Percentiles rank a stretch among this genome's conserved stretches.
These are phyloP conservation scores for Annulohypoxylon moriforme DNA, from an alignment of 495 filamentous ascomycete genomes.

Conservation along the genomic window DNA sequence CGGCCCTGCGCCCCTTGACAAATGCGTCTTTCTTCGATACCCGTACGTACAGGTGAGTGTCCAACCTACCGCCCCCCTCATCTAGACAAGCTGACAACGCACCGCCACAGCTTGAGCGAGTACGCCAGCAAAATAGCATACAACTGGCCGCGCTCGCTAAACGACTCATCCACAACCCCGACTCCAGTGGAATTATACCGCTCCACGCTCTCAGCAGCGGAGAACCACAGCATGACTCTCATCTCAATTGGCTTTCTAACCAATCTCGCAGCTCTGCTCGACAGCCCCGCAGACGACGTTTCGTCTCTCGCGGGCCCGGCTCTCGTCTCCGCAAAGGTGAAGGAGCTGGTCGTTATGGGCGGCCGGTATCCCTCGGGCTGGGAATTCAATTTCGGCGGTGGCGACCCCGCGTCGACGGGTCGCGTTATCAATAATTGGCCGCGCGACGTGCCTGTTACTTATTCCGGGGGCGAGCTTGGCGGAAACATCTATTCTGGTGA, in stretches of 20 bases:
- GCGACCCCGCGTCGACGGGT: slow-evolving; percentile 47
- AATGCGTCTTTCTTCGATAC: slow-evolving; percentile 58
- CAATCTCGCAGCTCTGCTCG: slow-evolving; percentile 56
- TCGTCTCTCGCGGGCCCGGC: slow-evolving; percentile 50
- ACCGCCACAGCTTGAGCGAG: slow-evolving; percentile 29
- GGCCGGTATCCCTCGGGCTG: slow-evolving; percentile 57
- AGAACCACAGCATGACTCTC: slow-evolving; percentile 56
- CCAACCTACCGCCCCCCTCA: slow-evolving; percentile 34
- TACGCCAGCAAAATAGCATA: slow-evolving; percentile 55
- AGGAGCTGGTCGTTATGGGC: slow-evolving; percentile 61
- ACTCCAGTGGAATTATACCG: slow-evolving; percentile 59
- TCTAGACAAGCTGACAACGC: background rate
- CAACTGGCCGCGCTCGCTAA: slow-evolving; percentile 52
- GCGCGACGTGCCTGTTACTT: slow-evolving; percentile 43
- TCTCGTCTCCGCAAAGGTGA: slow-evolving; percentile 55
- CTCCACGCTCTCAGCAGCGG: slow-evolving; percentile 48
- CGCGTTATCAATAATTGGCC: slow-evolving; percentile 58
- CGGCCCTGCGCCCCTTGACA: slow-evolving; percentile 51
- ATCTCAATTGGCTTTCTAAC: slow-evolving; percentile 58
- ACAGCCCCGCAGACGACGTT: slow-evolving; percentile 51
- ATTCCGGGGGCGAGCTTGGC: slow-evolving; percentile 54
- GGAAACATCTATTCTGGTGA: slow-evolving; percentile 50
- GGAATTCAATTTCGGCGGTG: slow-evolving; percentile 58
- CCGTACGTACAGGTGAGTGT: slow-evolving; percentile 47
- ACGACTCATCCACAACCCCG: slow-evolving; percentile 53